Conservation (phyloP, 352 stramenopile genomes). For the Blastocystis sp. region DNA sequence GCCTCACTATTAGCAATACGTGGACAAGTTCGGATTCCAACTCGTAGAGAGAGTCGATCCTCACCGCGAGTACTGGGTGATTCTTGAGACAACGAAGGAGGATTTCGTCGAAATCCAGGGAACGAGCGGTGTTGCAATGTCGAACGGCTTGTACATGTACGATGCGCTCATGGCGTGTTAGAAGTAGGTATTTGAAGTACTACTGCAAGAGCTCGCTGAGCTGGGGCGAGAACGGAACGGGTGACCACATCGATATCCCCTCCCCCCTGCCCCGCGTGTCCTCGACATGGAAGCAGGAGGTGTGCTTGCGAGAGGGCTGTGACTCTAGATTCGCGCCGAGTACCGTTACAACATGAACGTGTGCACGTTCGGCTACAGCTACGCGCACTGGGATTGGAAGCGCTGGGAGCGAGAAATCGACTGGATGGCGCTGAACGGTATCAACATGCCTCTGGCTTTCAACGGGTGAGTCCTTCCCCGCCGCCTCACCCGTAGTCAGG, state of each 20-base stretch:
- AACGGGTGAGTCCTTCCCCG: conserved; percentile 79
- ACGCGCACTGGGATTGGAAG: conserved; percentile 84
- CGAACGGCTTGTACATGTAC: conserved; percentile 13
- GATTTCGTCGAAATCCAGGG: neutral
- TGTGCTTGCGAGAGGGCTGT: neutral
- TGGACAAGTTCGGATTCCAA: neutral
- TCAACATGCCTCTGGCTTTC: conserved; percentile 88
- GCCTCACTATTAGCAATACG: neutral
- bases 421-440: conserved; percentile 89
- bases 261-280: neutral
- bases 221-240: conserved; percentile 47
- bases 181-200: conserved; percentile 42
- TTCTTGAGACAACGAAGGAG: conserved; percentile 3
- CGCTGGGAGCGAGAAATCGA: conserved; percentile 88
- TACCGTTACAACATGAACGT: conserved; percentile 90
- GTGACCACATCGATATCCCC: neutral
- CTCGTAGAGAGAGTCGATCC: neutral
- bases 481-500: conserved; percentile 64
- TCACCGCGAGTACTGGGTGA: neutral
- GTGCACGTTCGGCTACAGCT: conserved; percentile 87
- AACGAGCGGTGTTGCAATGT: neutral
- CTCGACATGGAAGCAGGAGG: neutral
- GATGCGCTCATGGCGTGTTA: neutral
- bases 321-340: conserved; percentile 76
- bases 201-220: conserved; percentile 15